These are phyloP conservation scores for Lantana camara DNA, from an alignment of 257 asterid genomes.

Conservation along the genomic window DNA sequence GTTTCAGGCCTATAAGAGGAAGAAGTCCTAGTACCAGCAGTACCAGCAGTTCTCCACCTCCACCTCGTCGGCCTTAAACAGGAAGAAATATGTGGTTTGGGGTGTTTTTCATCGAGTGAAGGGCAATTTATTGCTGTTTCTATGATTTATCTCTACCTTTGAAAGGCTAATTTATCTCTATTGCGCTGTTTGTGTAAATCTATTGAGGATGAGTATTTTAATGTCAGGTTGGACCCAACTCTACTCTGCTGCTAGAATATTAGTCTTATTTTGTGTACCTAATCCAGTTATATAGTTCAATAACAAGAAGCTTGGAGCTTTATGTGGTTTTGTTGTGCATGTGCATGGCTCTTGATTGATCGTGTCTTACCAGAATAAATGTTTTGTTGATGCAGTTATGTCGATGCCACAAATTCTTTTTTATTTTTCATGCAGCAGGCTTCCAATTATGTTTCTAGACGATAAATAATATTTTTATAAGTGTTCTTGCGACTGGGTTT, in stretches of 20 bases:
- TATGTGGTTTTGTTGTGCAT: no score
- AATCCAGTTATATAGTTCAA: not conserved
- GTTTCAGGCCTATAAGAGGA: conserved; percentile 39
- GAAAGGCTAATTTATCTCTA: not conserved
- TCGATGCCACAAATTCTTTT: no score
- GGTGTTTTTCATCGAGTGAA: no score
- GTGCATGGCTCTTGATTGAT: no score
- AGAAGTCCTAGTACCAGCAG: conserved; percentile 40
- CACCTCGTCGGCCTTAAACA: conserved; percentile 34
- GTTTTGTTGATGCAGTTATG: no score
- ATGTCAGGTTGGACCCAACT: not conserved
- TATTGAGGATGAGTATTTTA: not conserved
- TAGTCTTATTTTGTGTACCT: not conserved
- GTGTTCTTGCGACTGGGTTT: no score
- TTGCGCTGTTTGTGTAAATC: not conserved
- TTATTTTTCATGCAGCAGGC: no score
- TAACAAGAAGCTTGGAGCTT: not conserved
- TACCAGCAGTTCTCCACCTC: conserved; percentile 42
- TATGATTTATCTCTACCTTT: not conserved
- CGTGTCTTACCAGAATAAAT: no score
- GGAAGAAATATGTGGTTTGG: no score
- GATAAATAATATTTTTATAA: no score
- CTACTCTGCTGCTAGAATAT: not conserved
- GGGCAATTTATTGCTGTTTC: not conserved
- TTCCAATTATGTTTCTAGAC: no score